Evolutionary conservation across 1,139 yeast species (phyloP).

Genomic region (Sugiyamaella castrensis): DNA sequence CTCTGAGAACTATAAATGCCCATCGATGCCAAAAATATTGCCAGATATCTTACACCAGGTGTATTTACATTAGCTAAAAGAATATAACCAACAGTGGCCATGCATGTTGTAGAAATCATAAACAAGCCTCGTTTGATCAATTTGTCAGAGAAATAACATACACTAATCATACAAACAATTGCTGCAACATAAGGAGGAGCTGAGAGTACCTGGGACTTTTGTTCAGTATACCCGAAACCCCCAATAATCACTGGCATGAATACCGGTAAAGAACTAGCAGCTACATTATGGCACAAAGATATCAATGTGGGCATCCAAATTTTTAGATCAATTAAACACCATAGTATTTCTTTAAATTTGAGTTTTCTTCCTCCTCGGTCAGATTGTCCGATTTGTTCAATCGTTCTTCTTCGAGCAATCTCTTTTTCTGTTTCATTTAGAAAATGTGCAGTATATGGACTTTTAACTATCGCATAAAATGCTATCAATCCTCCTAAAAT

Average conservation of each 20-base stretch:
- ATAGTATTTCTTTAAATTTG: conserved; percentile 19
- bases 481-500: conserved; percentile 34
- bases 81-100: conserved; percentile 32
- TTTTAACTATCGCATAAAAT: conserved; percentile 42
- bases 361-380: conserved; percentile 19
- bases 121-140: conserved; percentile 26
- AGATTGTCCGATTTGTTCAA: conserved; percentile 24
- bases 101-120: conserved; percentile 23
- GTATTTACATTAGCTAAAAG: conserved; percentile 27
- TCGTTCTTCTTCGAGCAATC: conserved; percentile 27
- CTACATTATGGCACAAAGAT: conserved; percentile 30
- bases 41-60: conserved; percentile 30
- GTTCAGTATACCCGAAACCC: conserved; percentile 30
- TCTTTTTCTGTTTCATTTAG: conserved; percentile 24
- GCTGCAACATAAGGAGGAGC: conserved; percentile 31
- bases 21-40: conserved; percentile 31
- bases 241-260: conserved; percentile 31
- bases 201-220: conserved; percentile 29
- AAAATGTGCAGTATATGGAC: conserved; percentile 41
- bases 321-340: conserved; percentile 23
- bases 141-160: conserved; percentile 26
- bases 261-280: conserved; percentile 29
- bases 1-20: conserved; percentile 34
- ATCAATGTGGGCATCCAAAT: conserved; percentile 27
- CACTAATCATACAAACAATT: conserved; percentile 20